Conservation (phyloP, 2,329 filamentous ascomycete genomes). For the Aspergillus transmontanensis region DNA sequence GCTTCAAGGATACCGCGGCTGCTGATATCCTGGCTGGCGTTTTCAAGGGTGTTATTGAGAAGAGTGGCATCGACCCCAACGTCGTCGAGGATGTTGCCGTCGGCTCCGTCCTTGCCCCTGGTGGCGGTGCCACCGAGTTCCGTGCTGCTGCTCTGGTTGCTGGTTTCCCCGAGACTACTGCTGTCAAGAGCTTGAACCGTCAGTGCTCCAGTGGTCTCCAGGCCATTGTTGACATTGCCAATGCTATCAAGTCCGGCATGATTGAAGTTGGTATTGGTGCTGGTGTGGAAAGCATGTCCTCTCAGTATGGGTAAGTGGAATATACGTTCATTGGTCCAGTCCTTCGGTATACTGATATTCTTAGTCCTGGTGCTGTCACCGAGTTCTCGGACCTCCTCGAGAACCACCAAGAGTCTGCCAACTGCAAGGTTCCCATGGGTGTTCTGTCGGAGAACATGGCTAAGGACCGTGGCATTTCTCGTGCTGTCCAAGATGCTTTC, state of each 20-base stretch:
- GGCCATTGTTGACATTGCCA: conserved; percentile 90
- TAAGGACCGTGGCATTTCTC: conserved; percentile 73
- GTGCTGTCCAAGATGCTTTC: conserved; percentile 83
- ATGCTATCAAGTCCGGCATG: conserved; percentile 87
- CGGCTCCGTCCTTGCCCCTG: conserved; percentile 86
- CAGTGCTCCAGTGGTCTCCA: conserved; percentile 94
- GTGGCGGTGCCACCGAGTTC: conserved; percentile 95
- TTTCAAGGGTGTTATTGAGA: conserved; percentile 77
- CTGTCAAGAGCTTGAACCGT: conserved; percentile 87
- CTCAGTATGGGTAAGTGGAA: conserved; percentile 75
- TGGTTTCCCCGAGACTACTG: conserved; percentile 81
- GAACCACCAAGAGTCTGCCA: conserved; percentile 75
- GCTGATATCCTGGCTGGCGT: conserved; percentile 83
- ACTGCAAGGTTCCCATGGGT: conserved; percentile 98
- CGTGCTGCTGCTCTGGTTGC: conserved; percentile 87
- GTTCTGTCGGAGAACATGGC: conserved; percentile 94
- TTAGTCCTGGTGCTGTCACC: conserved; percentile 75
- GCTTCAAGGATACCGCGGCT: conserved; percentile 90
- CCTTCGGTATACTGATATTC: background rate
- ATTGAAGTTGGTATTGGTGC: conserved; percentile 94
- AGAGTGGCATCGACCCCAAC: conserved; percentile 83
- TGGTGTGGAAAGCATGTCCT: conserved; percentile 94
- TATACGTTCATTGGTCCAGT: background rate
- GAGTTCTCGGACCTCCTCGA: conserved; percentile 93
- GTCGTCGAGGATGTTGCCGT: conserved; percentile 92